These are phyloP conservation scores for Thielaviopsis euricoi DNA, from an alignment of 2,329 filamentous ascomycete species.

Conservation along the genomic window DNA sequence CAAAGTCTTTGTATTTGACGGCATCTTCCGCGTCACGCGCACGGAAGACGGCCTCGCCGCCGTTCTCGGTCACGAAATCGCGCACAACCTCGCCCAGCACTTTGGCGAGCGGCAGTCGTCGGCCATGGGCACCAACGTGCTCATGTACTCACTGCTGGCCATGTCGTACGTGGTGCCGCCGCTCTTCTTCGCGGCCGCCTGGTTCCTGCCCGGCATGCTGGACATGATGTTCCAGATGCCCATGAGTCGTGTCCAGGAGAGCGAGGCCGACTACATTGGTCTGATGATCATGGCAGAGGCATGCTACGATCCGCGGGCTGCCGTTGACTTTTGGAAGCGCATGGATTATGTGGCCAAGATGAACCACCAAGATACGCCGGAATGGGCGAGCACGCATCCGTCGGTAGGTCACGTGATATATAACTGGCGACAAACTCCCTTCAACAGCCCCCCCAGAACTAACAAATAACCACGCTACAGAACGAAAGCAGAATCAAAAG, in stretches of 20 bases:
- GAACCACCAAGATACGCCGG: constrained; percentile 36
- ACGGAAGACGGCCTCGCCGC: constrained; percentile 56
- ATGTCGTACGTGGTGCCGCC: constrained; percentile 29
- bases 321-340: constrained; percentile 47
- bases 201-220: constrained; percentile 32
- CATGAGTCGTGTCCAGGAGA: constrained; percentile 55
- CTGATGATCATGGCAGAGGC: constrained; percentile 70
- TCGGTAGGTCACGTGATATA: constrained; percentile 29
- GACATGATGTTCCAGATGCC: constrained; percentile 51
- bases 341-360: constrained; percentile 37
- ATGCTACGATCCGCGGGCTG: constrained; percentile 56
- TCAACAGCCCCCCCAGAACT: constrained; percentile 17
- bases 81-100: constrained; percentile 57
- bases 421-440: no score
- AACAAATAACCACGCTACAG: constrained; percentile 17
- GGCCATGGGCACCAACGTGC: constrained; percentile 33
- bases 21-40: constrained; percentile 49
- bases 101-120: constrained; percentile 45
- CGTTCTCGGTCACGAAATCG: constrained; percentile 65
- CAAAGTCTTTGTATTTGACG: constrained; percentile 66
- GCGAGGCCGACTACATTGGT: constrained; percentile 66
- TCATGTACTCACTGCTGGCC: constrained; percentile 32
- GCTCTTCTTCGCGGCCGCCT: constrained; percentile 24
- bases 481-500: constrained; percentile 47
- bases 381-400: constrained; percentile 64